phyloP scores from a whole-genome alignment of 1,139 yeast genomes.

The Blastobotrys raffinosifermentans region DNA sequence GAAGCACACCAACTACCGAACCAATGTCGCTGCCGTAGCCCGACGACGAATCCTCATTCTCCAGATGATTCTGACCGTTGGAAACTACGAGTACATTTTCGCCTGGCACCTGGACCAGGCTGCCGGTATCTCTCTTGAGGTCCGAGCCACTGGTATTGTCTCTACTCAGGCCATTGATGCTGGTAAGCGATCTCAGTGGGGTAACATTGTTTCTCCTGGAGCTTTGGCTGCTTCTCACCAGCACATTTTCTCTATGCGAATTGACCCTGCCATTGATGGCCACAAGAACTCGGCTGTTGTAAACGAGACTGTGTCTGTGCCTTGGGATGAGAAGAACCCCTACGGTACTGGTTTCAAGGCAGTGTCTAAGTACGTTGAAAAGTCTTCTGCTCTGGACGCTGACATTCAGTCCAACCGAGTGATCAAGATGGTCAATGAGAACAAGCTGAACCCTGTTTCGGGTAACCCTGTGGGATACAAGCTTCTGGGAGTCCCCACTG shows the following conservation, averaged over 20 bases:
- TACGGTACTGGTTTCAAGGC: conserved; percentile 70
- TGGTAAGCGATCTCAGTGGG: conserved; percentile 71
- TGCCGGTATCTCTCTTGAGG: conserved; percentile 76
- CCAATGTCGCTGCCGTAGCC: conserved; percentile 64
- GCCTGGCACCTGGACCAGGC: conserved; percentile 76
- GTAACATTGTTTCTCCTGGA: conserved; percentile 79
- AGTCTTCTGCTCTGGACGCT: conserved; percentile 68
- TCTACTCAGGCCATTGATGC: conserved; percentile 71
- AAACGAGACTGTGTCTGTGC: conserved; percentile 64
- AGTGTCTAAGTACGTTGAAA: conserved; percentile 60
- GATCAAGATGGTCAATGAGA: conserved; percentile 70
- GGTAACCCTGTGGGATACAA: conserved; percentile 80
- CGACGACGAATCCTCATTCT: conserved; percentile 82
- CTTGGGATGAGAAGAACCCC: conserved; percentile 56
- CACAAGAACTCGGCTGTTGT: conserved; percentile 66
- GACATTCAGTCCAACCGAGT: conserved; percentile 72
- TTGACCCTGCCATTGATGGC: conserved; percentile 86
- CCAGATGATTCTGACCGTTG: conserved; percentile 85
- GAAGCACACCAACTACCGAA: conserved; percentile 84
- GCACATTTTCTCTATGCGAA: conserved; percentile 76
- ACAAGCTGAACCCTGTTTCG: conserved; percentile 66
- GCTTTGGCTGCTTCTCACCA: conserved; percentile 88
- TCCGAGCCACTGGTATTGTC: conserved; percentile 80
- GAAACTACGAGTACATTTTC: conserved; percentile 80
- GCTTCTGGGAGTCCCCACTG: conserved; percentile 70